Evolutionary conservation across 768 basidiomycete genomes (phyloP), one percentile per base, ranked within the genome.

Genomic region (Panaeolus cyanescens): DNA sequence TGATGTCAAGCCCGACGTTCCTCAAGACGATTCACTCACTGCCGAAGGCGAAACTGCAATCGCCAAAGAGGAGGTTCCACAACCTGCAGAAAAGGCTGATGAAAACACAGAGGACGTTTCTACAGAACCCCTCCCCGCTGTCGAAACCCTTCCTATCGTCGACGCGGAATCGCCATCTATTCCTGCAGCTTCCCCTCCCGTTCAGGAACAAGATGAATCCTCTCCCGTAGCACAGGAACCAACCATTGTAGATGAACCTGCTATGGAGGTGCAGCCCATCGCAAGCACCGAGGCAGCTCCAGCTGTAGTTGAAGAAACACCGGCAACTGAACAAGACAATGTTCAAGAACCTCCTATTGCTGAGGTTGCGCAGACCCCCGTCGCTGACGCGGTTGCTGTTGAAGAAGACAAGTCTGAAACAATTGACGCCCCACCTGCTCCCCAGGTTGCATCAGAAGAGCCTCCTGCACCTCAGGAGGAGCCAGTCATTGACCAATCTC

Each of bases 271-370:
- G 37, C 40, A 57, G 13, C 10, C 58, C 39, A 22, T 56, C 31
- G 64, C 56, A 50, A 34, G 58, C 30, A 9, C 34, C 45, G 59
- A 61, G 45, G 32, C 32, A 22, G 36, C 54, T 22, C 30, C 39
- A n/a, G 25, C 30, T 20, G 53, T 20, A 56, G 55, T 17, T 8
- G 31, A 56, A 36, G 62, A 61, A 58, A 20, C 30, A 8, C 30
- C 64, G 9, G 20, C 56, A 12, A 42, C 53, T n/a, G 30, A 45
- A 17, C 64, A 66, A 50, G n/a, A n/a, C n/a, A n/a, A n/a, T n/a
- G n/a, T n/a, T n/a, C n/a, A n/a, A n/a, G 59, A 56, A 50, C 9
- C 61, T 1, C 13, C 32, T 40, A 32, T 22, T n/a, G 56, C 13
- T 25, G 58, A 63, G 20, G 59, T 25, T 20, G 45, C 53, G 32